phyloP scores from a whole-genome alignment of 495 filamentous ascomycete genomes.

The Podospora didyma region DNA sequence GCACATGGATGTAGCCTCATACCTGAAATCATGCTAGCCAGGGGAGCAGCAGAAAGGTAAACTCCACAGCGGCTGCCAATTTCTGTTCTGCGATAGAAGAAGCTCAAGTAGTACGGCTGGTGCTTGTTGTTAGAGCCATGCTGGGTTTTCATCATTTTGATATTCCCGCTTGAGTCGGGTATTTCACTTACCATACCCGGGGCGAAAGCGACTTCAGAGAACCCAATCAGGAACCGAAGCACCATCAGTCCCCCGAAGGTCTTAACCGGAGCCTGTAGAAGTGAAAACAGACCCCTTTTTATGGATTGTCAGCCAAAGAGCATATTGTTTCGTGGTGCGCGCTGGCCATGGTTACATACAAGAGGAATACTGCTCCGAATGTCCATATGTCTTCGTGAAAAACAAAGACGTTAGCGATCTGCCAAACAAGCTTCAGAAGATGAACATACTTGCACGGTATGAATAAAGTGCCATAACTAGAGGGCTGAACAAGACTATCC shows the following conservation, averaged over 20 bases:
- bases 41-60: constrained; percentile 72
- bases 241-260: constrained; percentile 65
- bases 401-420: too few relatives aligned
- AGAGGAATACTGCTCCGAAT: background rate
- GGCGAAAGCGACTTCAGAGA: constrained; percentile 65
- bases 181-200: too few relatives aligned
- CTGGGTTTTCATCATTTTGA: too few relatives aligned
- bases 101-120: constrained; percentile 73
- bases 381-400: too few relatives aligned
- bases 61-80: constrained; percentile 72
- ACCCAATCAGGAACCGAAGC: constrained; percentile 63
- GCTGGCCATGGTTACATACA: background rate
- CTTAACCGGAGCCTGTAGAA: constrained; percentile 56
- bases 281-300: constrained; percentile 52
- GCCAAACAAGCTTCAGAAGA: too few relatives aligned
- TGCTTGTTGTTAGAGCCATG: too few relatives aligned
- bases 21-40: constrained; percentile 80
- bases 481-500: background rate
- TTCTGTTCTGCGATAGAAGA: constrained; percentile 80
- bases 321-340: constrained; percentile 14
- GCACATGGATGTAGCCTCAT: constrained; percentile 28
- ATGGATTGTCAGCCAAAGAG: background rate
- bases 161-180: too few relatives aligned
- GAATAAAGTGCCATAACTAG: background rate
- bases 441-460: too few relatives aligned